Evolutionary conservation across 169 alveolate species (phyloP), one percentile per base, ranked within the genome.

Genomic region (Plasmodium vivax): DNA sequence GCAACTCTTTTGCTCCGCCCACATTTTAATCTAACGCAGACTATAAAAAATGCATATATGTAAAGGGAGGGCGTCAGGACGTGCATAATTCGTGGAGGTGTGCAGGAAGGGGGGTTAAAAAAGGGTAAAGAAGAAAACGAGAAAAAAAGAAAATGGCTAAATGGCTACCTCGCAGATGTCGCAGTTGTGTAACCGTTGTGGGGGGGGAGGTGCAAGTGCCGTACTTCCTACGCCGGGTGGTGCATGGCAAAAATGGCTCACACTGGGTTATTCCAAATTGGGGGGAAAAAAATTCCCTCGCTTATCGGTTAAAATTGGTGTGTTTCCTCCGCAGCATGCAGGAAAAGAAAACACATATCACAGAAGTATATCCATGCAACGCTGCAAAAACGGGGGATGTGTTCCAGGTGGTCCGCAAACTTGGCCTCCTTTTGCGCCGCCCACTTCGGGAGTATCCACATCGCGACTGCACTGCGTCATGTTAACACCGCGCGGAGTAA

Each of bases 391-490:
- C 3, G 79, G 80, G 32, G 58, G 58, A 2, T 88, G 82, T 41
- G 71, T 88, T 41, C 94, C 94, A 88, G 85, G 94, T 88, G 47
- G 2, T 84, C 27, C 54, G 56, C 68, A 56, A 85, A 51, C 41
- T 56, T 41, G 45, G 73, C 34, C 27, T 5, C 47, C 32, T 34
- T 36, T 36, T 75, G 62, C 19, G 9, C 27, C 62, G 62, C 62
- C 27, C 27, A 12, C 2, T 14, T 14, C 0, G 9, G 12, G 12
- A 51, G 12, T 51, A 51, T 51, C 62, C 62, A 51, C 16, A 51
- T 14, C 23, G 62, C 62, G 62, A 16, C 62, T 51, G 62, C 62
- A 51, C 62, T 51, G 16, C 62, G 58, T 51, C 23, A 51, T 16
- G 12, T 12, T 16, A 2, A 14, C 7, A 16, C 23, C 62, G 23